These are phyloP conservation scores for Rhizomucor miehei DNA, from an alignment of 371 early-diverging fungal genomes.

Conservation along the genomic window DNA sequence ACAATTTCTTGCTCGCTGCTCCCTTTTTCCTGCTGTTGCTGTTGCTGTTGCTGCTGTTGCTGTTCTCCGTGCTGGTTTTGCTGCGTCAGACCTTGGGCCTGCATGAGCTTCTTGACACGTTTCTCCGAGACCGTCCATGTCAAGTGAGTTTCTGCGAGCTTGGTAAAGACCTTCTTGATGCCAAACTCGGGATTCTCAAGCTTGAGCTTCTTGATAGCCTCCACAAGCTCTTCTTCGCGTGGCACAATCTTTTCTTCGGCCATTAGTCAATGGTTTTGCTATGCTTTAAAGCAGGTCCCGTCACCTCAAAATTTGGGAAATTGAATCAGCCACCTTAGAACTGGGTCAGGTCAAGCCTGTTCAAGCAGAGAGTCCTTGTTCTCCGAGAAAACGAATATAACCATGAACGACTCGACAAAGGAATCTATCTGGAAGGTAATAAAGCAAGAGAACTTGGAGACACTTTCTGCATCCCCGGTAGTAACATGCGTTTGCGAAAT, in stretches of 20 bases:
- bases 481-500: slow-evolving; percentile 6
- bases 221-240: slow-evolving; percentile 31
- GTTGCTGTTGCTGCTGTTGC: too few species aligned
- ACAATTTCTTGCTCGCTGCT: slow-evolving; percentile 8
- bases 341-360: too few species aligned
- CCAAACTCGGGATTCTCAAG: slow-evolving; percentile 52
- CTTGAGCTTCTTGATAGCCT: slow-evolving; percentile 49
- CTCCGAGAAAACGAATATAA: too few species aligned
- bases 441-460: too few species aligned
- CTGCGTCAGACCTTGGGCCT: slow-evolving; percentile 45
- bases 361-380: too few species aligned
- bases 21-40: too few species aligned
- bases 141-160: slow-evolving; percentile 42
- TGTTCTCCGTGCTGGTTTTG: slow-evolving; percentile 3
- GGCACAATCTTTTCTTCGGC: slow-evolving; percentile 34
- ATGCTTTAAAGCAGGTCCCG: too few species aligned
- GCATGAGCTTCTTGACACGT: slow-evolving; percentile 66
- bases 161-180: slow-evolving; percentile 51
- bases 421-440: slow-evolving; percentile 49
- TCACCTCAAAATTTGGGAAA: too few species aligned
- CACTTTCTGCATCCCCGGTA: too few species aligned
- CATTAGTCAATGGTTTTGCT: too few species aligned
- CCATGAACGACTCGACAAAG: slow-evolving; percentile 51
- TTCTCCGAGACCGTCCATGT: slow-evolving; percentile 66
- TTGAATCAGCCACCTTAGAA: too few species aligned